Evolutionary conservation across 164 flowering plant species (phyloP).

Genomic region (Magnolia sinica): DNA sequence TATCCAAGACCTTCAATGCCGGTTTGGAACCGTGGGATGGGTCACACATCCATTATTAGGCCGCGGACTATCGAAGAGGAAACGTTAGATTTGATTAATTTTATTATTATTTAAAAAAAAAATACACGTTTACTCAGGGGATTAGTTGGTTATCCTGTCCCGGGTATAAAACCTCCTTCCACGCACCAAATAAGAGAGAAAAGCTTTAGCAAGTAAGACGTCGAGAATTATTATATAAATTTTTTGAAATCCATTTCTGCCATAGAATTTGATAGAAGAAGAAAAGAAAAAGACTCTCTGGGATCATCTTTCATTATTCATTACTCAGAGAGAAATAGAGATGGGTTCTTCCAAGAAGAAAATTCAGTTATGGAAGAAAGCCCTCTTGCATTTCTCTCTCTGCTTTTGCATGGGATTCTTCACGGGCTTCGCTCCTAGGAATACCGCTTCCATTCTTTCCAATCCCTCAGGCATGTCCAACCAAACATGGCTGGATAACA

Average conservation of each 20-base stretch:
- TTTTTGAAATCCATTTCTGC: neutral
- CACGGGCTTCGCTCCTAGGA: conserved; percentile 78
- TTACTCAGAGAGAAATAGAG: neutral
- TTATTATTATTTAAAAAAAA: neutral
- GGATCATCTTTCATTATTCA: neutral
- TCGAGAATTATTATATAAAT: neutral
- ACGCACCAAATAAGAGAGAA: neutral
- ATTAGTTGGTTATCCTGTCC: neutral
- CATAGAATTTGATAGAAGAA: neutral
- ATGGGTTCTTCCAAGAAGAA: conserved; percentile 76
- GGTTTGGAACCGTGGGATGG: too few relatives aligned
- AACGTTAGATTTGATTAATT: too few relatives aligned
- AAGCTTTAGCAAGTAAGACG: neutral
- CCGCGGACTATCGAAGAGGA: too few relatives aligned
- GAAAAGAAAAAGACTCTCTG: neutral
- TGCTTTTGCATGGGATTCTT: conserved; percentile 93
- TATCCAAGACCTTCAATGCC: too few relatives aligned
- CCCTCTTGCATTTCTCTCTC: conserved; percentile 62
- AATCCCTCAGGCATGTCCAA: neutral
- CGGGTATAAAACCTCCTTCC: neutral
- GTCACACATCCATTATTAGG: too few relatives aligned
- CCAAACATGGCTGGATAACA: neutral
- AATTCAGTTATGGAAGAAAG: conserved; percentile 78
- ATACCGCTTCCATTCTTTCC: conserved; percentile 30
- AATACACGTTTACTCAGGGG: neutral